Evolutionary conservation across 148 eudicot species (phyloP).

Genomic region (Rhododendron griersonianum): DNA sequence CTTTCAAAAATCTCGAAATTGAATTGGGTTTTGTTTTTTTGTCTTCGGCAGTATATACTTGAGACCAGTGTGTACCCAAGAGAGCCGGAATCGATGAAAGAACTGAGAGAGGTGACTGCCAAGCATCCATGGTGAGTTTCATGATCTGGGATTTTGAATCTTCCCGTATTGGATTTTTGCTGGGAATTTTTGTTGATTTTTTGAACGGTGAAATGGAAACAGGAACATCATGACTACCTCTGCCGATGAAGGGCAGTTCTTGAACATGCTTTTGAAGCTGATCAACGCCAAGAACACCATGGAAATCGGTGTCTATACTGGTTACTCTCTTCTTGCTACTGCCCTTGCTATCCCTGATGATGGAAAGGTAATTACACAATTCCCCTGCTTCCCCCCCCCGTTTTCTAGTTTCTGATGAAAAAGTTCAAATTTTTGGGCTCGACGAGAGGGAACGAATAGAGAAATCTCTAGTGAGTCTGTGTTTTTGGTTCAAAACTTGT

Average conservation of each 20-base stretch:
- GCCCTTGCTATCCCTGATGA: constrained; percentile 91
- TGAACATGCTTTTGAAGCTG: constrained; percentile 73
- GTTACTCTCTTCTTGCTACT: constrained; percentile 92
- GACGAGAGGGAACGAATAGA: background rate
- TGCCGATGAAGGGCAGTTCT: constrained; percentile 86
- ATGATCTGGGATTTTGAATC: background rate
- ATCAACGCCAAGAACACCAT: constrained; percentile 22
- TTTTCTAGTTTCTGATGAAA: background rate
- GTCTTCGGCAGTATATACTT: constrained; percentile 56
- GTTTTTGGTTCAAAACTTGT: no score
- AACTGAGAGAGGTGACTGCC: constrained; percentile 81
- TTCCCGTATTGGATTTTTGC: background rate
- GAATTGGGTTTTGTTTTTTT: background rate
- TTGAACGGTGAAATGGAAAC: constrained; percentile 41
- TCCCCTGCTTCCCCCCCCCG: background rate
- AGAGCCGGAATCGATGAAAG: constrained; percentile 86
- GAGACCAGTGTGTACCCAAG: constrained; percentile 90
- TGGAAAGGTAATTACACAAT: constrained; percentile 49
- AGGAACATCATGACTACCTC: constrained; percentile 65
- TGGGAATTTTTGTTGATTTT: background rate
- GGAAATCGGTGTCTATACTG: constrained; percentile 35
- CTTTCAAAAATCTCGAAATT: background rate
- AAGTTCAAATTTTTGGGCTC: background rate
- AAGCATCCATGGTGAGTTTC: constrained; percentile 79
- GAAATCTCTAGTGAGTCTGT: no score